phyloP scores from a whole-genome alignment of 2,329 filamentous ascomycete genomes.

The Colletotrichum falcatum region DNA sequence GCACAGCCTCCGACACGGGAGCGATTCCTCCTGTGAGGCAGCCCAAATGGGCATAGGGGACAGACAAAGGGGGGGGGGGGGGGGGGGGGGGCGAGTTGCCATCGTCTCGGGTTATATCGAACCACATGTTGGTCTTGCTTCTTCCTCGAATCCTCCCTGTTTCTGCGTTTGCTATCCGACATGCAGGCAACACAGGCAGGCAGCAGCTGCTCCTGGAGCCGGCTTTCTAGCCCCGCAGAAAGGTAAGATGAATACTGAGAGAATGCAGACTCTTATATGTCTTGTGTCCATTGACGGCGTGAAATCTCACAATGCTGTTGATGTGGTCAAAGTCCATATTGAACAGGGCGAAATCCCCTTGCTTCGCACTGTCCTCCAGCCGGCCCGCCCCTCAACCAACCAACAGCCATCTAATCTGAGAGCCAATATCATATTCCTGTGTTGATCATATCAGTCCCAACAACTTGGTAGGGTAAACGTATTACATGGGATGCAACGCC shows the following conservation, averaged over 20 bases:
- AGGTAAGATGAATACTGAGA: background rate
- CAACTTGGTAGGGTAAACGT: background rate
- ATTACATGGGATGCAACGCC: conserved; percentile 7
- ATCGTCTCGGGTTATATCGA: conserved; percentile 24
- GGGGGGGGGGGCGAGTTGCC: conserved; percentile 11
- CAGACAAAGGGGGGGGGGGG: background rate
- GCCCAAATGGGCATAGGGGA: background rate
- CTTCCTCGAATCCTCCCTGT: background rate
- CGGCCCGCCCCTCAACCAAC: background rate
- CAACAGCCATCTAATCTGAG: background rate
- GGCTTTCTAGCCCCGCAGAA: background rate
- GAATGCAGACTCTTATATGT: background rate
- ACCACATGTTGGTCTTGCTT: background rate
- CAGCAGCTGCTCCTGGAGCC: background rate
- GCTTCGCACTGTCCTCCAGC: conserved; percentile 11
- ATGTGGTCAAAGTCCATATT: background rate
- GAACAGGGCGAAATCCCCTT: background rate
- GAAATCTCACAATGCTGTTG: background rate
- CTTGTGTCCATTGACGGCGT: background rate
- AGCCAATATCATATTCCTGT: background rate
- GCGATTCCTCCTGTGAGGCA: background rate
- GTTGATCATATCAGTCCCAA: background rate
- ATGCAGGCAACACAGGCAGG: background rate
- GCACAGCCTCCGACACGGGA: too few relatives aligned
- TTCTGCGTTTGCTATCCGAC: conserved; percentile 4